A percentile compares a stretch with the other conserved stretches of the same genome.
Evolutionary conservation across 176 grass and related monocot species (phyloP).

Genomic region (Musa schizocarpa): DNA sequence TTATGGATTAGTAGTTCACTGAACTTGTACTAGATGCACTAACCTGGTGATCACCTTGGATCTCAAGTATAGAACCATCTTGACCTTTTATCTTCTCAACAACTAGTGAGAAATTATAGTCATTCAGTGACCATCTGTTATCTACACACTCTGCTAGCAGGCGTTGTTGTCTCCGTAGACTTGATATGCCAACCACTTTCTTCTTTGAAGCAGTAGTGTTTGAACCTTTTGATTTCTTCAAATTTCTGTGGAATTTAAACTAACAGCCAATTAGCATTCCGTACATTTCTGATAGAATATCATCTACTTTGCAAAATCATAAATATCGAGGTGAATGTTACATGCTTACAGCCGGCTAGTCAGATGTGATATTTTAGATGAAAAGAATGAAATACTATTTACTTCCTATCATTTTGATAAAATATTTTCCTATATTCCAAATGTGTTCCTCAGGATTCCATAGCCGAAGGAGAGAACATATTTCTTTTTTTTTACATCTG

Average conservation of each 20-base stretch:
- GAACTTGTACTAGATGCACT: conserved; percentile 5
- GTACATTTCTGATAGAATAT: background rate
- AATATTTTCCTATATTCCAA: background rate
- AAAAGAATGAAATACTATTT: background rate
- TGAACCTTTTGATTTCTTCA: conserved; percentile 35
- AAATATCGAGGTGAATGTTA: background rate
- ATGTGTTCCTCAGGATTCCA: background rate
- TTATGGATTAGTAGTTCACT: background rate
- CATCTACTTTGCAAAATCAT: background rate
- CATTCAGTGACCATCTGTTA: conserved; percentile 54
- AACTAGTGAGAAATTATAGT: conserved; percentile 36
- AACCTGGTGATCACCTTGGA: conserved; percentile 53
- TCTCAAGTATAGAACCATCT: conserved; percentile 45
- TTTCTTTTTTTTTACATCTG: no score
- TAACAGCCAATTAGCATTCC: background rate
- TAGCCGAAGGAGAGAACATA: no score
- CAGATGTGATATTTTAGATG: no score
- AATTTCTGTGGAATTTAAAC: background rate
- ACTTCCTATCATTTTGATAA: background rate
- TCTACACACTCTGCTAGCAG: conserved; percentile 57
- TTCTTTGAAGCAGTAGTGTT: conserved; percentile 13
- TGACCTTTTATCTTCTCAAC: conserved; percentile 26
- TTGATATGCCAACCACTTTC: conserved; percentile 51
- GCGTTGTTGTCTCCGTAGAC: conserved; percentile 25
- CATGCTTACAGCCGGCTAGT: background rate